Conservation (phyloP, 2,329 filamentous ascomycete genomes). For the Ceratocystis cacaofunesta region DNA sequence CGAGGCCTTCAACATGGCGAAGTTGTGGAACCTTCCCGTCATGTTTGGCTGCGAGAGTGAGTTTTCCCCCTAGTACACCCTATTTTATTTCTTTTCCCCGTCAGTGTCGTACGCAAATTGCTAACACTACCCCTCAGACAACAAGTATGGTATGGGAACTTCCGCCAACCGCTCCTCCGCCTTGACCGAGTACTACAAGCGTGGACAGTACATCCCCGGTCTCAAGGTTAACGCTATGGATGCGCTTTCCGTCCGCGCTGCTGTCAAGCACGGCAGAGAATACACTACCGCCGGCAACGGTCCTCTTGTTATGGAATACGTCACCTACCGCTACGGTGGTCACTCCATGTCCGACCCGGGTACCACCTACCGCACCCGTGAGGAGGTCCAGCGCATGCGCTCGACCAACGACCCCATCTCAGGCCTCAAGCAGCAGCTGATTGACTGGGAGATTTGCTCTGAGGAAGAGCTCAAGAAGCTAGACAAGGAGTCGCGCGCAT, state of each 20-base stretch:
- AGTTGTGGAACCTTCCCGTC: slow-evolving; percentile 91
- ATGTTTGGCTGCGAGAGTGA: slow-evolving; percentile 97
- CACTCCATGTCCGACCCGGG: slow-evolving; percentile 99
- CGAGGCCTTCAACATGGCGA: slow-evolving; percentile 99
- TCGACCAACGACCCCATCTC: slow-evolving; percentile 97
- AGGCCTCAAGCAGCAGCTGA: slow-evolving; percentile 91
- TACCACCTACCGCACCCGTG: slow-evolving; percentile 96
- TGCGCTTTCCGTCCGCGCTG: slow-evolving; percentile 91
- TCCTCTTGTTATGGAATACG: slow-evolving; percentile 92
- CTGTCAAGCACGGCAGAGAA: slow-evolving; percentile 85
- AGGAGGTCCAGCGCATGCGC: slow-evolving; percentile 99
- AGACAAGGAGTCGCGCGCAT: slow-evolving; percentile 79
- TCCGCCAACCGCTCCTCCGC: slow-evolving; percentile 86
- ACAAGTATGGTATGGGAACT: slow-evolving; percentile 99
- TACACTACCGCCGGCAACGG: slow-evolving; percentile 73
- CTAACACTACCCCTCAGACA: slow-evolving; percentile 45
- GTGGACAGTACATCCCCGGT: slow-evolving; percentile 97
- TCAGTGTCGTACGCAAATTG: background rate
- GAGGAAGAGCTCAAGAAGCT: slow-evolving; percentile 94
- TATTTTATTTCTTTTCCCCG: background rate
- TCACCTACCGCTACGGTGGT: slow-evolving; percentile 97
- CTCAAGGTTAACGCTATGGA: slow-evolving; percentile 99
- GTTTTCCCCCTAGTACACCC: slow-evolving; percentile 26
- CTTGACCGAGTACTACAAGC: slow-evolving; percentile 99
- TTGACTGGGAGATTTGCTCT: slow-evolving; percentile 81